A percentile compares a stretch with the other conserved stretches of the same genome.
Evolutionary conservation across 495 filamentous ascomycete genomes (phyloP).

Genomic region (Tuber indicum): DNA sequence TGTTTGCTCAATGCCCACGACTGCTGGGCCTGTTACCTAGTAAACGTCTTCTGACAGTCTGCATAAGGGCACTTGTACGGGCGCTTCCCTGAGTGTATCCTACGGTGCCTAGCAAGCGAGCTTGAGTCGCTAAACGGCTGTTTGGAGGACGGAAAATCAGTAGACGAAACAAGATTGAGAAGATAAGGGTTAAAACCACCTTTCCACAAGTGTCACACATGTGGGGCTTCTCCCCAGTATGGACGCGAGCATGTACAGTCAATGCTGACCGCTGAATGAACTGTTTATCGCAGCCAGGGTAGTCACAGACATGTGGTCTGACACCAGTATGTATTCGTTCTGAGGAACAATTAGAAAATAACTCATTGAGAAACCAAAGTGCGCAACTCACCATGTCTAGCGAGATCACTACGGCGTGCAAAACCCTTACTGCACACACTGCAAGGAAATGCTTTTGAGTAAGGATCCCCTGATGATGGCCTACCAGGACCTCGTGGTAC

Average conservation of each 20-base stretch:
- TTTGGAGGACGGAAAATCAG: slow-evolving; percentile 34
- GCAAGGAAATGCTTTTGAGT: slow-evolving; percentile 83
- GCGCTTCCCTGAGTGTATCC: slow-evolving; percentile 91
- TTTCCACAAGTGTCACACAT: slow-evolving; percentile 97
- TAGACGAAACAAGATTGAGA: slow-evolving; percentile 14
- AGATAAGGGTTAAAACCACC: slow-evolving; percentile 50
- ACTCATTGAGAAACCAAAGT: slow-evolving; percentile 1
- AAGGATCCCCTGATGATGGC: slow-evolving; percentile 49
- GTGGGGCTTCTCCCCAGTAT: slow-evolving; percentile 96
- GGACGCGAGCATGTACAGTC: slow-evolving; percentile 89
- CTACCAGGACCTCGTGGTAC: slow-evolving; percentile 44
- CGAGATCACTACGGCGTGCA: slow-evolving; percentile 86
- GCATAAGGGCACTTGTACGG: slow-evolving; percentile 97
- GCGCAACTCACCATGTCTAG: slow-evolving; percentile 72
- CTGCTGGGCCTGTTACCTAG: slow-evolving; percentile 42
- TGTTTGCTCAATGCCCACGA: not conserved
- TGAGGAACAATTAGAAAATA: slow-evolving; percentile 44
- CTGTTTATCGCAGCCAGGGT: slow-evolving; percentile 81
- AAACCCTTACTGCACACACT: slow-evolving; percentile 86
- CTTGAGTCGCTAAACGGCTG: slow-evolving; percentile 99
- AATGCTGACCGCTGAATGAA: slow-evolving; percentile 98
- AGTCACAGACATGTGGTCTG: slow-evolving; percentile 87
- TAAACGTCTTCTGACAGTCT: slow-evolving; percentile 98
- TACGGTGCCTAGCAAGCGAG: slow-evolving; percentile 83
- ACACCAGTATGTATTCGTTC: slow-evolving; percentile 93